A percentile compares a stretch with the other conserved stretches of the same genome.
These are phyloP conservation scores for Amanita fuliginea DNA, from an alignment of 768 basidiomycete species.

Conservation along the genomic window DNA sequence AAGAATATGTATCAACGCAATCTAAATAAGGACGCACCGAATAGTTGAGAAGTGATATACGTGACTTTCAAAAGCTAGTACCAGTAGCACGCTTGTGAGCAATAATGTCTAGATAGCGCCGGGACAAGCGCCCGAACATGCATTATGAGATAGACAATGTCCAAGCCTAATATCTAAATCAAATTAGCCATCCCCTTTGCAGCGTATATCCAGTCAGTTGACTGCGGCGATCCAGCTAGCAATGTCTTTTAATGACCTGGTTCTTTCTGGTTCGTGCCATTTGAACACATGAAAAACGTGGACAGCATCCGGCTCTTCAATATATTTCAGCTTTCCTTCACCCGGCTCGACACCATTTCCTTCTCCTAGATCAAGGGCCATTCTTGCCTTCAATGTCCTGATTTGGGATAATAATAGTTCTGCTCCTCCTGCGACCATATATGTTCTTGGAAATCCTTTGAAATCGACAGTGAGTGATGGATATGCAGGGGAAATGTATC, in stretches of 20 bases:
- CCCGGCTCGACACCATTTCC: conserved; percentile 14
- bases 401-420: conserved; percentile 27
- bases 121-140: too few relatives aligned
- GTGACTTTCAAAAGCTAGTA: not conserved
- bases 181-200: too few relatives aligned
- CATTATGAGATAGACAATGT: too few relatives aligned
- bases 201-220: not conserved
- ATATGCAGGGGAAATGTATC: conserved; percentile 37
- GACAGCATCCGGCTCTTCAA: conserved; percentile 5
- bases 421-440: conserved; percentile 34
- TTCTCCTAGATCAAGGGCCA: conserved; percentile 30
- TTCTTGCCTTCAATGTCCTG: conserved; percentile 23
- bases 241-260: not conserved
- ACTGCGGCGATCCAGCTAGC: conserved; percentile 2
- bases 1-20: not conserved
- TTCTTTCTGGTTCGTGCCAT: conserved; percentile 29
- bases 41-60: not conserved
- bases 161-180: too few relatives aligned
- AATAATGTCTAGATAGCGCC: too few relatives aligned
- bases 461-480: conserved; percentile 21
- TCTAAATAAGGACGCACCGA: not conserved
- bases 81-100: too few relatives aligned
- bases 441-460: conserved; percentile 36
- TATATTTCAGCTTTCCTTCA: conserved; percentile 10
- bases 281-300: conserved; percentile 18